Conservation (phyloP, 1,284 basidiomycete species). For the Rhodofomes roseus region DNA sequence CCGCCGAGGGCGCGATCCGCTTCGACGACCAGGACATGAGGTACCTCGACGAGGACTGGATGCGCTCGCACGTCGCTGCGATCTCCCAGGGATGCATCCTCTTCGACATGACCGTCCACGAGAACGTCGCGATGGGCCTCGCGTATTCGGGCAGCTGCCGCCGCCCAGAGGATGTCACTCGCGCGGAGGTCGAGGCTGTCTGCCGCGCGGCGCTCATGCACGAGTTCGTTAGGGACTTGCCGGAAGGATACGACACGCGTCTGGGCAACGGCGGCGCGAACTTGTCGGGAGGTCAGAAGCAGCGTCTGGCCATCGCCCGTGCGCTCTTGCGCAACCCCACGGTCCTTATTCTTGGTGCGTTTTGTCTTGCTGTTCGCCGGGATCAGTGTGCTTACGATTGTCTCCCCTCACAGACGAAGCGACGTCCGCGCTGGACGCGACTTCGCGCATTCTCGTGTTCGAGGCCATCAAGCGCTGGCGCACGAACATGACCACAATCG, state of each 20-base stretch:
- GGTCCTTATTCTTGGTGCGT: slow-evolving; percentile 87
- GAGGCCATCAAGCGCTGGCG: slow-evolving; percentile 87
- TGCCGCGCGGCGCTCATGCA: slow-evolving; percentile 87
- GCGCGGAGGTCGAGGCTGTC: slow-evolving; percentile 75
- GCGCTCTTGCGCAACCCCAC: slow-evolving; percentile 85
- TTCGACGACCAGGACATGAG: slow-evolving; percentile 82
- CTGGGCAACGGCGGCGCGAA: slow-evolving; percentile 74
- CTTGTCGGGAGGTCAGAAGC: slow-evolving; percentile 91
- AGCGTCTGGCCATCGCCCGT: slow-evolving; percentile 88
- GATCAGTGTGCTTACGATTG: neutral
- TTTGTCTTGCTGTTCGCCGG: slow-evolving; percentile 11
- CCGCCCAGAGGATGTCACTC: slow-evolving; percentile 45
- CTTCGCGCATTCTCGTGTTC: slow-evolving; percentile 84
- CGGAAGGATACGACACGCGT: slow-evolving; percentile 85
- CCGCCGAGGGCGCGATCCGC: slow-evolving; percentile 58
- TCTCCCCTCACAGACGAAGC: slow-evolving; percentile 77
- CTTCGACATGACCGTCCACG: slow-evolving; percentile 80
- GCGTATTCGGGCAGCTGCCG: slow-evolving; percentile 45
- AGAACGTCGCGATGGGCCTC: slow-evolving; percentile 85
- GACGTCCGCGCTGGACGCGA: slow-evolving; percentile 91
- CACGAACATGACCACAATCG: slow-evolving; percentile 83
- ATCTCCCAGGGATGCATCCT: slow-evolving; percentile 80
- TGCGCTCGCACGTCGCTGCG: slow-evolving; percentile 69
- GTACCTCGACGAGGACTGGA: slow-evolving; percentile 77
- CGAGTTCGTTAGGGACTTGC: slow-evolving; percentile 81